Percentiles rank a stretch among this genome's conserved stretches.
Conservation (phyloP, 495 filamentous ascomycete genomes). For the Neurospora sp. region DNA sequence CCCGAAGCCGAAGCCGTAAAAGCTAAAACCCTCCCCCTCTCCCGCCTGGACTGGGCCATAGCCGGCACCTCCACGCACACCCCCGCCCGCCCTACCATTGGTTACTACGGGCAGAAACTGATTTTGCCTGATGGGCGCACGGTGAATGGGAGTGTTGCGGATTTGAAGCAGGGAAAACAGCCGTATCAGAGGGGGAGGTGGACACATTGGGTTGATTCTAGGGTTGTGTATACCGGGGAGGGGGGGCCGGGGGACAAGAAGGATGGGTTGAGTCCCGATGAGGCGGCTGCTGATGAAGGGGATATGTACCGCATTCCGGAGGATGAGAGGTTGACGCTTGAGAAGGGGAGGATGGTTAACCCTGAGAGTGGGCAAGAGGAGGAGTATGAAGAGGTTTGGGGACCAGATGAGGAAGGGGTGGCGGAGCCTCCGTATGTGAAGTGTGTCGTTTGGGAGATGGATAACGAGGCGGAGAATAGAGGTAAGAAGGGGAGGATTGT, state of each 20-base stretch:
- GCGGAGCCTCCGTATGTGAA: conserved; percentile 26
- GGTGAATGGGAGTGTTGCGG: neutral
- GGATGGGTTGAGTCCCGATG: conserved; percentile 4
- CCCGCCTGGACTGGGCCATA: conserved; percentile 42
- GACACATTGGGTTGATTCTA: conserved; percentile 45
- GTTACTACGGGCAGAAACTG: neutral
- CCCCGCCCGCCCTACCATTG: neutral
- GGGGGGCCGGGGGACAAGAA: no score
- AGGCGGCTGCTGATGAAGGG: conserved; percentile 37
- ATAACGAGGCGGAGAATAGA: neutral
- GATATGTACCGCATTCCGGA: conserved; percentile 34
- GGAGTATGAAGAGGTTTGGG: conserved; percentile 48
- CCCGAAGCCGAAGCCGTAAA: conserved; percentile 4
- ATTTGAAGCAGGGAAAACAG: neutral
- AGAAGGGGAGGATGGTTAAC: conserved; percentile 41
- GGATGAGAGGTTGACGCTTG: conserved; percentile 31
- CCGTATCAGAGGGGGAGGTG: conserved; percentile 18
- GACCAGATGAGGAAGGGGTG: conserved; percentile 32
- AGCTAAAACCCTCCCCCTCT: neutral
- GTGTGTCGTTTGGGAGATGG: conserved; percentile 36
- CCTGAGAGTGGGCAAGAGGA: conserved; percentile 29
- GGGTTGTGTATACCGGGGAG: conserved; percentile 8
- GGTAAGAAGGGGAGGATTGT: conserved; percentile 19
- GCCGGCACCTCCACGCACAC: conserved; percentile 34
- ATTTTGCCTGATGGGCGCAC: neutral